Evolutionary conservation across 2,329 filamentous ascomycete genomes (phyloP).

Genomic region (Fusarium guadeloupense): DNA sequence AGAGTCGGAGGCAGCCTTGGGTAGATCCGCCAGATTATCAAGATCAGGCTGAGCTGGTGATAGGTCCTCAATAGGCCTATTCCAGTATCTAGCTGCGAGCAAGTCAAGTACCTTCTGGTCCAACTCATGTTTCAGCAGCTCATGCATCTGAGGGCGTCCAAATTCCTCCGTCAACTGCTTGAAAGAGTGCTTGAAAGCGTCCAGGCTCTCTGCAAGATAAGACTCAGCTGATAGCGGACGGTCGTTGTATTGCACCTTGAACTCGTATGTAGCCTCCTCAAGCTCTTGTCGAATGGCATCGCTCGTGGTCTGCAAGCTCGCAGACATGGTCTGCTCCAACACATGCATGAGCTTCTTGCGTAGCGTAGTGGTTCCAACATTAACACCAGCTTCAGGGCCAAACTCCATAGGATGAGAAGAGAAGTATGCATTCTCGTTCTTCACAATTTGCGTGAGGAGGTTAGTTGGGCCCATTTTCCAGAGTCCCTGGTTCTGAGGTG

Average conservation of each 20-base stretch:
- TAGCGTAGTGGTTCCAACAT: constrained; percentile 84
- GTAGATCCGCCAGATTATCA: constrained; percentile 79
- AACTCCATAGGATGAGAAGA: constrained; percentile 83
- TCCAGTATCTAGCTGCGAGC: constrained; percentile 95
- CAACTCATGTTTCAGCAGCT: constrained; percentile 88
- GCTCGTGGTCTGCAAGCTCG: constrained; percentile 86
- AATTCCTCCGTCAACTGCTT: constrained; percentile 92
- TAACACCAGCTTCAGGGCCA: constrained; percentile 75
- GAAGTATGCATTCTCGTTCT: constrained; percentile 90
- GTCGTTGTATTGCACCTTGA: constrained; percentile 99
- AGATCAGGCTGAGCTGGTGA: constrained; percentile 70
- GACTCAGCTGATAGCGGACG: constrained; percentile 93
- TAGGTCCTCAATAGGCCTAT: constrained; percentile 91
- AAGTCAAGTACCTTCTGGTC: constrained; percentile 95
- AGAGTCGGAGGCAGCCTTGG: constrained; percentile 85
- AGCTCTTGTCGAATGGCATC: constrained; percentile 95
- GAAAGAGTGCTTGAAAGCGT: constrained; percentile 97
- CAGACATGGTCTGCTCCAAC: constrained; percentile 95
- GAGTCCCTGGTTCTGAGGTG: constrained; percentile 74
- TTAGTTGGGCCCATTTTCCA: constrained; percentile 87
- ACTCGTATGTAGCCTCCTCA: constrained; percentile 96
- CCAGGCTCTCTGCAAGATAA: constrained; percentile 93
- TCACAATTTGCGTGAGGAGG: constrained; percentile 81
- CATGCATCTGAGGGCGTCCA: constrained; percentile 86
- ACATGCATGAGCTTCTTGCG: constrained; percentile 98